Base-by-base conservation (phyloP, 805 yeast species). In the Priceomyces haplophilus region DNA sequence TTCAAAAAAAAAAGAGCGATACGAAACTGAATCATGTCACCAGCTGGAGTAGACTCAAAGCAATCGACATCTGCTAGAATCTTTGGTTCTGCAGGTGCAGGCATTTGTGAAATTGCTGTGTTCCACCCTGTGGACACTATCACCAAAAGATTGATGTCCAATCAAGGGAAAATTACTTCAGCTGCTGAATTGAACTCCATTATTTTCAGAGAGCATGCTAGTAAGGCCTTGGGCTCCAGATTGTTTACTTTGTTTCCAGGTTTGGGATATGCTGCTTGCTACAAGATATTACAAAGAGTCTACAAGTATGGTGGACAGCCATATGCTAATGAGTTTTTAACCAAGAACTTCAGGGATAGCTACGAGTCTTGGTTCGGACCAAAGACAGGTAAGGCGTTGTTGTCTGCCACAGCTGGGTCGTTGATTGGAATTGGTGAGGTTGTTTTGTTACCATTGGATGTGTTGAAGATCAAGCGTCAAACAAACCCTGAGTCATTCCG, bases 261-360 rank as follows among this genome's bases (percentile, higher is more conserved):
- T 64, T 78, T 93, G 50, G 98, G 98, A 19, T 93, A 93, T 62
- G 99, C 99, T 49, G 98, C 99, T 37, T 87, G 89, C 52, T 93
- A 93, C 76, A 93, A 93, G 69, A 85, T 93, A 54, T 73, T 91
- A 54, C 99, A 93, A 72, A 82, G 99, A 73, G 97, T 93, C 43
- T 93, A 93, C 79, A 93, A 93, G 71, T 93, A 93, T 65, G 98
- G 99, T 61, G 99, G 99, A 40, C 99, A 93, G 73, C 99, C 99
- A 37, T 90, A 88, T 61, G 99, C 91, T 50, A 93, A 93, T 62
- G 99, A 93, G 69, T 88, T 82, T 61, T 76, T 93, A 62, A 79
- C 85, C 56, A 74, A 76, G 52, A 85, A 88, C 72, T 87, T 80
- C 73, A 80, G 78, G 59, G 69, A 75, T 35, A 62, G 75, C 42